A percentile compares a stretch with the other conserved stretches of the same genome.
phyloP scores from a whole-genome alignment of 2,329 filamentous ascomycete genomes.

The Cercospora citrullina region DNA sequence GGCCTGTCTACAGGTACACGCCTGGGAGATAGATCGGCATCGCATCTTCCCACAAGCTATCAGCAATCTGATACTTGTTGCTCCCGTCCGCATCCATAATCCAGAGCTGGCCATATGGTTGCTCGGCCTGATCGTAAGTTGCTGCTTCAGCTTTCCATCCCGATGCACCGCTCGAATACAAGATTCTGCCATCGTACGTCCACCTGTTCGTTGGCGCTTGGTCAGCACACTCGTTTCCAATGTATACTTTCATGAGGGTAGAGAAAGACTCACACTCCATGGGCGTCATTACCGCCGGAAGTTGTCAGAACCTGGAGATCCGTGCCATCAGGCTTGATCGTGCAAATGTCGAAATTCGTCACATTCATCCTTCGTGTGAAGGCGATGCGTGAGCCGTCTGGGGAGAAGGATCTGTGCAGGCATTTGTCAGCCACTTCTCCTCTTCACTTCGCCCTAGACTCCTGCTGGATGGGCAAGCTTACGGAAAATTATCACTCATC shows the following conservation, averaged over 20 bases:
- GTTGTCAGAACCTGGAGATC: slow-evolving; percentile 6
- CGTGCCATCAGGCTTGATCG: slow-evolving; percentile 8
- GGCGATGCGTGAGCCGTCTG: slow-evolving; percentile 11
- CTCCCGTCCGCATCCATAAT: slow-evolving; percentile 20
- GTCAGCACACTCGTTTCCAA: not conserved
- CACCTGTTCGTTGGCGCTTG: not conserved
- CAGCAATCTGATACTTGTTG: slow-evolving; percentile 15
- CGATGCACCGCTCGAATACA: slow-evolving; percentile 3
- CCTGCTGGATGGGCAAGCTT: not conserved
- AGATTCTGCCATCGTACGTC: slow-evolving; percentile 13
- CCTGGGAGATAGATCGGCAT: slow-evolving; percentile 13
- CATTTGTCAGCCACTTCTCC: not conserved
- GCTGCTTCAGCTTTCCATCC: slow-evolving; percentile 11
- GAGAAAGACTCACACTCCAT: not conserved
- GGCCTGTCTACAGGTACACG: not conserved
- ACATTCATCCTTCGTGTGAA: slow-evolving; percentile 12
- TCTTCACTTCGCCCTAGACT: not conserved
- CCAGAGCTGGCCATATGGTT: slow-evolving; percentile 15
- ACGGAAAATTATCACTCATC: slow-evolving; percentile 10
- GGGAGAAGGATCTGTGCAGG: not conserved
- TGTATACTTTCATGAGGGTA: no score
- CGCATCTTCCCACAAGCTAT: slow-evolving; percentile 19
- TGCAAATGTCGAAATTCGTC: slow-evolving; percentile 15
- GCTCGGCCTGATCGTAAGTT: slow-evolving; percentile 5
- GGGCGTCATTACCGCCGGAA: slow-evolving; percentile 2